Conservation (phyloP, 345 rosid genomes). For the Excoecaria agallocha region DNA sequence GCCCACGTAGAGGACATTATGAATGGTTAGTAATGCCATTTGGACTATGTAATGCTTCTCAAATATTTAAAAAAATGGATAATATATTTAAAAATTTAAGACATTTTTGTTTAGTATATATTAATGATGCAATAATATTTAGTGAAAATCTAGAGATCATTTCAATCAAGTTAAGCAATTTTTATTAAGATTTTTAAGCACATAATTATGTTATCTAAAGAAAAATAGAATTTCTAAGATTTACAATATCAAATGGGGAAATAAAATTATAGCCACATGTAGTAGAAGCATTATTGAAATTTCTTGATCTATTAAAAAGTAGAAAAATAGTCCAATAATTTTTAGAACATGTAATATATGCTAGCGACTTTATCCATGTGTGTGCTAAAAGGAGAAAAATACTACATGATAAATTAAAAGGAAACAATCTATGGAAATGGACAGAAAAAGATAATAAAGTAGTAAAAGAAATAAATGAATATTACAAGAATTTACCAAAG, state of each 20-base stretch:
- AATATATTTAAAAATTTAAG: background rate
- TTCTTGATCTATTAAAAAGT: background rate
- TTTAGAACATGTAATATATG: conserved; percentile 2
- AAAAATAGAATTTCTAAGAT: background rate
- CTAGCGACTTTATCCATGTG: background rate
- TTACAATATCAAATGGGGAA: background rate
- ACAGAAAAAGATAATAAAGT: background rate
- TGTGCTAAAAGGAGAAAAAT: background rate
- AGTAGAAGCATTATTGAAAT: background rate
- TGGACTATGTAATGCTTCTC: background rate
- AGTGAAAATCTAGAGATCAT: background rate
- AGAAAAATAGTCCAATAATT: background rate
- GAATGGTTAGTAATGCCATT: conserved; percentile 4
- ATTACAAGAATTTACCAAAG: background rate
- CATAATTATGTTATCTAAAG: background rate
- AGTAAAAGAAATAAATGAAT: background rate
- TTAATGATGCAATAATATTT: too few species aligned
- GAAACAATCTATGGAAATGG: background rate
- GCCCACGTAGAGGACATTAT: background rate
- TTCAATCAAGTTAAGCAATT: background rate
- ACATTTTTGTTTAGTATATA: background rate
- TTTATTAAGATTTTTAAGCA: background rate
- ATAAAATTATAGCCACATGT: background rate
- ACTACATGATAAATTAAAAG: background rate
- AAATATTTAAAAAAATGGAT: conserved; percentile 3